Percentiles rank a stretch among this genome's conserved stretches.
phyloP scores from a whole-genome alignment of 2,329 filamentous ascomycete genomes.

The Aplosporella prunicola region DNA sequence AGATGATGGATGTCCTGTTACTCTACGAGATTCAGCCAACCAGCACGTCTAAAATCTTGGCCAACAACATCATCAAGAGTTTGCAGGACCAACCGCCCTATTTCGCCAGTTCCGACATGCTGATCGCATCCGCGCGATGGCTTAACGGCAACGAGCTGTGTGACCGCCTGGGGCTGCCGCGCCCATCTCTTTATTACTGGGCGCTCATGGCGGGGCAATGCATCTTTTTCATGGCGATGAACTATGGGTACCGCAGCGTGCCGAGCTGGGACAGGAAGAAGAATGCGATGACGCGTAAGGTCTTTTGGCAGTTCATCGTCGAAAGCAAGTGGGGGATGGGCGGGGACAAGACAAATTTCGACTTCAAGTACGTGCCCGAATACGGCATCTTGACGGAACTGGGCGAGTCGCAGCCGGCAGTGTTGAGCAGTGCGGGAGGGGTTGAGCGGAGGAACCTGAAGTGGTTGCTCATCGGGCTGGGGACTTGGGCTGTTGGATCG shows the following conservation, averaged over 20 bases:
- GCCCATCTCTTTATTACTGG: slow-evolving; percentile 49
- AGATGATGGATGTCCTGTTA: slow-evolving; percentile 59
- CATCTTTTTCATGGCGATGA: slow-evolving; percentile 51
- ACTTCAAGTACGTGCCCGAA: slow-evolving; percentile 61
- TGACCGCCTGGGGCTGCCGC: slow-evolving; percentile 49
- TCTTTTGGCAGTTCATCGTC: slow-evolving; percentile 53
- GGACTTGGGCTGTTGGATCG: slow-evolving; percentile 18
- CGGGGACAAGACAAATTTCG: slow-evolving; percentile 52
- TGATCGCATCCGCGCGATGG: slow-evolving; percentile 59
- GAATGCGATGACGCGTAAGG: slow-evolving; percentile 41
- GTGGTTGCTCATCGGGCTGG: slow-evolving; percentile 34
- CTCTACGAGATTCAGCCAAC: slow-evolving; percentile 58
- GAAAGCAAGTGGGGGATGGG: slow-evolving; percentile 54
- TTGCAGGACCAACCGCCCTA: slow-evolving; percentile 58
- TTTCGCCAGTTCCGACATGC: slow-evolving; percentile 55
- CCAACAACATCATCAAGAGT: slow-evolving; percentile 64
- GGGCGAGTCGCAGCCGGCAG: slow-evolving; percentile 33
- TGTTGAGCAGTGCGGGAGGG: slow-evolving; percentile 25
- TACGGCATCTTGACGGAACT: slow-evolving; percentile 42
- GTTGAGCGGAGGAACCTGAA: slow-evolving; percentile 41
- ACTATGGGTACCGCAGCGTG: slow-evolving; percentile 44
- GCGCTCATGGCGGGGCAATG: slow-evolving; percentile 55
- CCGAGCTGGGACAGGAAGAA: slow-evolving; percentile 42
- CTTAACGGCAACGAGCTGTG: slow-evolving; percentile 58
- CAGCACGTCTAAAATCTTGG: slow-evolving; percentile 52